Base-by-base conservation (phyloP, 2,329 filamentous ascomycete species). In the Penicillium fuscoglaucum region DNA sequence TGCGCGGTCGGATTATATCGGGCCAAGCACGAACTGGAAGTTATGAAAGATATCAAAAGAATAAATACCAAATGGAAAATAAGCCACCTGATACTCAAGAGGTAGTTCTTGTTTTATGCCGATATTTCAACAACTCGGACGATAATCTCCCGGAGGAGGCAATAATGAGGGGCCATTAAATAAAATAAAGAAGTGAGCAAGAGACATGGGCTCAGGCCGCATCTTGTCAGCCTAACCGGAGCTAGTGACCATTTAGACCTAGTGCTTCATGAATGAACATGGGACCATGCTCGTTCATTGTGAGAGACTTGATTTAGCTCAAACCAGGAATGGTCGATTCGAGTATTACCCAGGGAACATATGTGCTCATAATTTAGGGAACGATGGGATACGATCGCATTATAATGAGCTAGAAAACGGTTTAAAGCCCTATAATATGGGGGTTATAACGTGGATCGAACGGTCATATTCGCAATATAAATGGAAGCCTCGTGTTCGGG, bases 211-310 rank as follows among this genome's bases (percentile, higher is more conserved):
- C 61, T 61, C 63, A 62, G 63, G 50, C 63, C 61, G 48, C 62
- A 61, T 60, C 53, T 59, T 62, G 55, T 64, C 61, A 63, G 59
- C 48, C 61, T 55, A 50, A 61, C 44, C 41, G 52, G 46, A 43
- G 31, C 52, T 64, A 60, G 28, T 33, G 55, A 61, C 53, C 19
- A 41, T 51, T 58, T 50, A 28, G 59, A 56, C n/a, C 56, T 64
- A 65, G 61, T 54, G 26, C 35, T 58, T 50, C 24, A 45, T 53
- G 28, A 35, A 57, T 52, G 50, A 55, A 48, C 28, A 62, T 59
- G 53, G 24, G 52, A 21, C 19, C 37, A 54, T 58, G 57, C 54
- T 57, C 59, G 48, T 58, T 56, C 58, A 31, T 31, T 31, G 29
- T 4, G 24, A 46, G n/a, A 19, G 44, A 2, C 13, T 24, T 41